Evolutionary conservation across 2,329 filamentous ascomycete genomes (phyloP), one percentile per base, ranked within the genome.

Genomic region (Xylariaceae sp.): DNA sequence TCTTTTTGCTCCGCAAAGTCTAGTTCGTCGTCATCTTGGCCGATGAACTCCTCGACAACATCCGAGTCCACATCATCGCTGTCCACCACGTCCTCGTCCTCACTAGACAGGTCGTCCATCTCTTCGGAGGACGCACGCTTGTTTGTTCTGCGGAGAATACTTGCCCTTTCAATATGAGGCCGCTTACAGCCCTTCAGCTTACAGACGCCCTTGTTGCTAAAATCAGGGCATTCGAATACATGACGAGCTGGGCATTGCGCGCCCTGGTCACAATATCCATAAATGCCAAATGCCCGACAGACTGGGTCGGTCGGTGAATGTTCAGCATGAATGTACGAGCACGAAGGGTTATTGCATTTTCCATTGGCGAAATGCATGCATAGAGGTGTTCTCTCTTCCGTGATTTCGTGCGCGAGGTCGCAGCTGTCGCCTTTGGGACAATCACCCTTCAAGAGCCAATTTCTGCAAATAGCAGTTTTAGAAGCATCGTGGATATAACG

Each of bases 191-290:
- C 86, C 73, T 87, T 85, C 70, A 83, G 85, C 70, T 85, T 86
- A 83, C 94, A 99, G 58, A 80, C 78, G 66, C 93, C 93, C 56
- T 84, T 91, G 75, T 96, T 96, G 81, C 91, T 90, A 78, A 95
- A 97, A 71, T 96, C 89, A 58, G 94, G 93, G 73, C 94, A 97
- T 73, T 97, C 93, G 74, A 88, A 88, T 53, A 93, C 88, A 76
- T 99, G 94, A 57, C 92, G 88, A 60, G 94, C 85, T 55, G 83
- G 74, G 74, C 94, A 97, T 50, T 80, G 74, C 50, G 82, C 81
- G 56, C 93, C 94, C 70, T 89, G 89, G 57, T 89, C 86, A 77
- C 94, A 97, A 73, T 92, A 97, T 47, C 94, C 93, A 67, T 92
- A 82, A 48, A 86, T 84, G 23, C 90, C 93, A 77, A 99, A 97